Evolutionary conservation across 345 rosid species (phyloP), one percentile per base, ranked within the genome.

Genomic region (Pelargonium nanum): DNA sequence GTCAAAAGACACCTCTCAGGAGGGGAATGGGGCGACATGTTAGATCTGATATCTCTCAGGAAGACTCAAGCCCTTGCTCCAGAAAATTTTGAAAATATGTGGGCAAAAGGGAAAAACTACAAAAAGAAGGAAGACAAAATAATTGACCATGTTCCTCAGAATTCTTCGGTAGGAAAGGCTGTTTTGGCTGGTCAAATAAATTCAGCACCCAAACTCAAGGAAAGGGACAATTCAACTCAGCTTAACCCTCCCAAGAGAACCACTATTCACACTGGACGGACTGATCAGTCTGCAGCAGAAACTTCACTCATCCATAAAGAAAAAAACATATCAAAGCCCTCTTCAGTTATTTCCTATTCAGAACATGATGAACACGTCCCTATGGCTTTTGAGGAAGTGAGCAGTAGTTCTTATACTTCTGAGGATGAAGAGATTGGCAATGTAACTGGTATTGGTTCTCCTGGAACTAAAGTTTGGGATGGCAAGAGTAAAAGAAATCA

Each of bases 401-500:
- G 76, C 69, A 82, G 72, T 72, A 86, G 79, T 63, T 81, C 84
- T 30, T 72, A 73, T 67, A 87, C 92, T 66, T 90, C 95, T 50
- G 92, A 83, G 69, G 96, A 88, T 65, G 97, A 90, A 58, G 96
- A 88, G 78, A 74, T 82, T 0, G 81, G 61, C 64, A 58, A 72
- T 32, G 62, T 82, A 56, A 85, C 81, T 17, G 99, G 99, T 72
- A 81, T 94, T 69, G 95, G 70, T 73, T 81, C 89, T 71, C 96
- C 96, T 50, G 97, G 83, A 71, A 94, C 88, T 60, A 86, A 82
- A 77, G 97, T 94, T 76, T 94, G 99, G 99, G 96, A 94, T 85
- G 91, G 83, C 50, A 86, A 76, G 72, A 88, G 78, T 22, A 90
- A 90, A 62, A 88, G 91, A 83, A 90, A 83, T 68, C 68, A 68